Conservation (phyloP, 306 rosid genomes). For the Purshia tridentata region DNA sequence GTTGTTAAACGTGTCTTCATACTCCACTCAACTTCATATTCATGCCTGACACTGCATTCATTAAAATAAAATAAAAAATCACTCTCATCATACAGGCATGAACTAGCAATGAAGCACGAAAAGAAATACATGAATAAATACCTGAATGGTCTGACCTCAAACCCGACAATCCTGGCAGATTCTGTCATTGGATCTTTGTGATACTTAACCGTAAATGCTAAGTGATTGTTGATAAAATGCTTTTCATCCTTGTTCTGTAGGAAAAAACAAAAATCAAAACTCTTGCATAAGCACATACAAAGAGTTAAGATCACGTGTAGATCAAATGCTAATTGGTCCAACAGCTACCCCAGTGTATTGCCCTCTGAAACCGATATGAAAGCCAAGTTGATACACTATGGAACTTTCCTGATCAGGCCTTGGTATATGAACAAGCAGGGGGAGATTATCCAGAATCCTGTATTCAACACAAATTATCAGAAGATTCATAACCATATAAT, state of each 20-base stretch:
- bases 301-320: constrained; percentile 5
- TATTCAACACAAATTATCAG: constrained; percentile 11
- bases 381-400: constrained; percentile 75
- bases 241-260: constrained; percentile 78
- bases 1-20: constrained; percentile 56
- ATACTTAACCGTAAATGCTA: constrained; percentile 66
- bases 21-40: constrained; percentile 69
- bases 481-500: constrained; percentile 5
- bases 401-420: constrained; percentile 72
- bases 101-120: constrained; percentile 10
- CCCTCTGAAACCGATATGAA: constrained; percentile 81
- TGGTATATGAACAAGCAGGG: constrained; percentile 71
- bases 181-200: constrained; percentile 72
- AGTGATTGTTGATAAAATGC: constrained; percentile 78
- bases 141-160: constrained; percentile 95
- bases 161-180: constrained; percentile 80
- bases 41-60: constrained; percentile 66
- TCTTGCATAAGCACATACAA: constrained; percentile 4
- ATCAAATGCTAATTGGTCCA: constrained; percentile 14
- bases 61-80: constrained; percentile 23
- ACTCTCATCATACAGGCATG: constrained; percentile 11
- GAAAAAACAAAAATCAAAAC: constrained; percentile 12
- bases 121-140: constrained; percentile 20
- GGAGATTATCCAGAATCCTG: constrained; percentile 93
- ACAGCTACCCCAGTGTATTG: constrained; percentile 72